Conservation (phyloP, 116 monocot genomes). For the Dioscorea cayenensis region DNA sequence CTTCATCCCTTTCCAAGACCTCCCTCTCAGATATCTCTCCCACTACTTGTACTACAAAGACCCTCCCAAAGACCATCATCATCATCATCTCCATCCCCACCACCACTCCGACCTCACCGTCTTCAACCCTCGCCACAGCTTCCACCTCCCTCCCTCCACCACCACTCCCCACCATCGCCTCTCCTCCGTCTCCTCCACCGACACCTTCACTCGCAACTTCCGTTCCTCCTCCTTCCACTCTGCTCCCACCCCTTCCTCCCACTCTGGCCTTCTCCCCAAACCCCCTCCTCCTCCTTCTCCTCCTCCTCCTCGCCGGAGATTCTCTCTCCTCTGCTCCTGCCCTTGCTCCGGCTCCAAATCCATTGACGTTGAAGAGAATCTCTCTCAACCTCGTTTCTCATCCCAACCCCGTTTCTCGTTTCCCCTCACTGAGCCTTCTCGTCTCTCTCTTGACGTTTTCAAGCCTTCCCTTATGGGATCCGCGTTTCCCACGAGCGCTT, state of each 20-base stretch:
- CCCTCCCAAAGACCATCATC: too few species aligned
- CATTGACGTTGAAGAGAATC: conserved; percentile 30
- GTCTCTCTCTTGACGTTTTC: conserved; percentile 45
- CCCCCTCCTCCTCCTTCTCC: not conserved
- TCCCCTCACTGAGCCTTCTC: conserved; percentile 15
- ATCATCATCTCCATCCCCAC: too few species aligned
- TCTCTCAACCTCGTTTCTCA: too few species aligned
- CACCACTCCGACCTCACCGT: too few species aligned
- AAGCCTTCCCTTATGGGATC: conserved; percentile 16
- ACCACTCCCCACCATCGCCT: too few species aligned
- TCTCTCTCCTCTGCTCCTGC: conserved; percentile 22
- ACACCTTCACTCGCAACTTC: not conserved
- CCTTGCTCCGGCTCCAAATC: conserved; percentile 52
- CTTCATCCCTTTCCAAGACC: too few species aligned
- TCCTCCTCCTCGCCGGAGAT: not conserved
- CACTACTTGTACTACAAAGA: too few species aligned
- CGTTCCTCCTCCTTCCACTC: not conserved
- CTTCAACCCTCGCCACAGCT: too few species aligned
- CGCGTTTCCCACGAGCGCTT: conserved; percentile 5
- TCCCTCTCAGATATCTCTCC: too few species aligned
- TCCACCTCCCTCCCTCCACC: too few species aligned
- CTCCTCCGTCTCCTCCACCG: conserved; percentile 6
- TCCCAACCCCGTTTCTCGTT: too few species aligned
- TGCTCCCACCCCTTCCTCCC: conserved; percentile 1
- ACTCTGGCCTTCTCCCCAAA: not conserved